Percentiles rank a stretch among this genome's conserved stretches.
phyloP scores from a whole-genome alignment of 495 filamentous ascomycete species.

The Glarea lozoyensis region DNA sequence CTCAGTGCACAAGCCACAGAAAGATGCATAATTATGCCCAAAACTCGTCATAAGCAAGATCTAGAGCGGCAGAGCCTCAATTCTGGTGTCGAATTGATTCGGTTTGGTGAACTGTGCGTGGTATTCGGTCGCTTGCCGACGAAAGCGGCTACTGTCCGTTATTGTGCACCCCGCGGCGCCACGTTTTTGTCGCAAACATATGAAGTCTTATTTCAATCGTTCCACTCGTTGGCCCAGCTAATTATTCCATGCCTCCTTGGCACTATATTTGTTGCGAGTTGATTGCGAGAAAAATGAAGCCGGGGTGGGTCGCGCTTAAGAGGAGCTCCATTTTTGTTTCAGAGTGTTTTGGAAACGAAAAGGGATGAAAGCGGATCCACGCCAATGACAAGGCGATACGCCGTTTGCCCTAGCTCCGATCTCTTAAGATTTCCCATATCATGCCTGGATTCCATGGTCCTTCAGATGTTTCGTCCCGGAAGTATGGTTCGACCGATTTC shows the following conservation, averaged over 20 bases:
- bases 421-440: neutral
- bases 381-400: too few species aligned
- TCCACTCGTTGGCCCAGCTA: neutral
- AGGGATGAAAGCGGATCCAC: neutral
- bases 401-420: too few species aligned
- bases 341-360: neutral
- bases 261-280: constrained; percentile 1
- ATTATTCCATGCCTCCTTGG: neutral
- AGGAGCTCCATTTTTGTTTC: neutral
- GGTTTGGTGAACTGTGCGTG: too few species aligned
- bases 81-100: too few species aligned
- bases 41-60: too few species aligned
- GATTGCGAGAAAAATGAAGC: too few species aligned
- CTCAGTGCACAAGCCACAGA: too few species aligned
- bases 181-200: neutral
- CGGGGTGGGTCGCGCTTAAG: constrained; percentile 1
- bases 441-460: neutral
- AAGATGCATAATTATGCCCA: too few species aligned
- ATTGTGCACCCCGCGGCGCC: neutral
- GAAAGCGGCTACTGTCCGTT: neutral
- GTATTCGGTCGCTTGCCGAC: too few species aligned
- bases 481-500: too few species aligned
- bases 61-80: too few species aligned
- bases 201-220: neutral
- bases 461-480: too few species aligned